Conservation (phyloP, 768 basidiomycete genomes). For the Pleurotus ostreatus region DNA sequence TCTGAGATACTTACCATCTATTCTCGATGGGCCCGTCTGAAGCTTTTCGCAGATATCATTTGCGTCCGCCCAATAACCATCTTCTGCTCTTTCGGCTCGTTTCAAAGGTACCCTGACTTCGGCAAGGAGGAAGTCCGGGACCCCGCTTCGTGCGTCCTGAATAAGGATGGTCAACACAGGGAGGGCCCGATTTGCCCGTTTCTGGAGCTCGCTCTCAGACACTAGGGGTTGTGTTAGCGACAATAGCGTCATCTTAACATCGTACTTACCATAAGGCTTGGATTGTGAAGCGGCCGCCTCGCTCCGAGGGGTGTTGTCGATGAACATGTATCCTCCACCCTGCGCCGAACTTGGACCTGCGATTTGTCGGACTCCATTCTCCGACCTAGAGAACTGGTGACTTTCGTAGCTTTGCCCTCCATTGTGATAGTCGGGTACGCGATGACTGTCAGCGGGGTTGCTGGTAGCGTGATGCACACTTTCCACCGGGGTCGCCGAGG, state of each 20-base stretch:
- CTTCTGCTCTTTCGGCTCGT: constrained; percentile 39
- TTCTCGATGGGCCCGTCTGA: constrained; percentile 58
- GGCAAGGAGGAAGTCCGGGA: constrained; percentile 53
- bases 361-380: too few species aligned
- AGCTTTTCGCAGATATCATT: constrained; percentile 54
- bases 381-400: too few species aligned
- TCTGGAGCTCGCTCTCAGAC: constrained; percentile 1
- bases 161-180: constrained; percentile 68
- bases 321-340: background rate
- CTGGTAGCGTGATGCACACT: too few species aligned
- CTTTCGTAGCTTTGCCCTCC: too few species aligned
- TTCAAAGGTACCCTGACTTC: constrained; percentile 64
- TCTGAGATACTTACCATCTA: constrained; percentile 51
- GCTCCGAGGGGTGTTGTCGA: too few species aligned
- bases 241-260: background rate
- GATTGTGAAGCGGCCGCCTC: background rate
- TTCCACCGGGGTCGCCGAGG: too few species aligned
- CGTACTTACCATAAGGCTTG: background rate
- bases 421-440: too few species aligned
- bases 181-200: constrained; percentile 18
- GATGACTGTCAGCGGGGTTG: too few species aligned
- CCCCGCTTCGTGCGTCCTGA: constrained; percentile 52
- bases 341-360: background rate
- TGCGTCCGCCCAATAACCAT: constrained; percentile 71
- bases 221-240: background rate